phyloP scores from a whole-genome alignment of 2,329 filamentous ascomycete species.

The Trichoderma sp. region DNA sequence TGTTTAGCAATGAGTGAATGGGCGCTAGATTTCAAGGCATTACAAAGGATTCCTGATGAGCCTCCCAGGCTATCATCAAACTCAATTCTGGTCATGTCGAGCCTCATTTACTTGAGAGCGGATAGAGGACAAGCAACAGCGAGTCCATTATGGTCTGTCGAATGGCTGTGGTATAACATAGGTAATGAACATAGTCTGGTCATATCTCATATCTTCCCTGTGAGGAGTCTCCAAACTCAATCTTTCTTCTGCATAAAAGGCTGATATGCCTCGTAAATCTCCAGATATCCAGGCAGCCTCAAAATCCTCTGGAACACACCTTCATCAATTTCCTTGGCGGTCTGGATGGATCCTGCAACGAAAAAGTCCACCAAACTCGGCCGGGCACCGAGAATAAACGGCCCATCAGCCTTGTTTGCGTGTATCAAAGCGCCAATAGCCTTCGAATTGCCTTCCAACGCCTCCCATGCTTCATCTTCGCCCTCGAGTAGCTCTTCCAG shows the following conservation, averaged over 20 bases:
- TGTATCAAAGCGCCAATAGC: slow-evolving; percentile 6
- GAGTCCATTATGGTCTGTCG: not conserved
- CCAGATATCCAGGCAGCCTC: not conserved
- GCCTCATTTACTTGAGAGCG: not conserved
- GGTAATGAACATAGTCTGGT: not conserved
- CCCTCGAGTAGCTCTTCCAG: slow-evolving; percentile 9
- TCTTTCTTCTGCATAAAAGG: slow-evolving; percentile 12
- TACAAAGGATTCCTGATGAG: not conserved
- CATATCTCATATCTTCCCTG: not conserved
- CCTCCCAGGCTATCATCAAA: no score
- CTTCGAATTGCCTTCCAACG: not conserved
- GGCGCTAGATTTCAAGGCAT: not conserved
- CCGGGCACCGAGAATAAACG: slow-evolving; percentile 4
- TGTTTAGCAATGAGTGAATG: not conserved
- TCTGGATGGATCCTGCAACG: slow-evolving; percentile 11
- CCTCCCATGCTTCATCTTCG: slow-evolving; percentile 9
- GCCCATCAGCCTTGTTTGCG: not conserved
- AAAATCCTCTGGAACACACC: not conserved
- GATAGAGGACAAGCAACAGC: not conserved
- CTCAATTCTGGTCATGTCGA: no score
- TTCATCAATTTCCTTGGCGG: not conserved
- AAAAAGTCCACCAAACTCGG: slow-evolving; percentile 4
- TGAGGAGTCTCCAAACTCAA: not conserved
- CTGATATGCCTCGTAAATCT: slow-evolving; percentile 7
- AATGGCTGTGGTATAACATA: not conserved